Percentiles rank a stretch among this genome's conserved stretches.
These are phyloP conservation scores for Wallacemonas collosoma DNA, from an alignment of 208 protist genomes.

Conservation along the genomic window DNA sequence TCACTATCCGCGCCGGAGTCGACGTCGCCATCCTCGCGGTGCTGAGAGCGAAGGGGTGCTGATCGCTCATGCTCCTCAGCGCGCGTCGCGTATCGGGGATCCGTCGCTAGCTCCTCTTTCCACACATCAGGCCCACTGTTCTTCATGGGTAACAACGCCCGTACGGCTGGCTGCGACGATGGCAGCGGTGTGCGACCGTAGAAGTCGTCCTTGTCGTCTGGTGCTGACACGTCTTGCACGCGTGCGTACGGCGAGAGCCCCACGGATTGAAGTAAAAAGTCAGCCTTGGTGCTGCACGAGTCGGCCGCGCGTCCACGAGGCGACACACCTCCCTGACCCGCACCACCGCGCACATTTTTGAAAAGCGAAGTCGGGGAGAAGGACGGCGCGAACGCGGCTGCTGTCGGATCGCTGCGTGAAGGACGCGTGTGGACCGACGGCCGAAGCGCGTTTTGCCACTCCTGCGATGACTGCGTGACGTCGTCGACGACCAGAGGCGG, in stretches of 20 bases:
- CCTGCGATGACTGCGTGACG: conserved; percentile 33
- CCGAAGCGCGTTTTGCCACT: conserved; percentile 49
- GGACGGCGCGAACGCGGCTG: too few species aligned
- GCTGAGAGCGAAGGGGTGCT: too few species aligned
- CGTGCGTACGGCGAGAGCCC: conserved; percentile 18
- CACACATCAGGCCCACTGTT: conserved; percentile 3
- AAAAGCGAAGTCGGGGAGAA: too few species aligned
- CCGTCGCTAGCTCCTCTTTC: conserved; percentile 2
- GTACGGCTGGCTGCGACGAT: background rate
- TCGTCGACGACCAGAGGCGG: conserved; percentile 37
- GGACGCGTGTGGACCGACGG: background rate
- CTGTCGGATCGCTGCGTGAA: too few species aligned
- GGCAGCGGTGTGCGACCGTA: background rate
- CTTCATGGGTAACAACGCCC: conserved; percentile 8
- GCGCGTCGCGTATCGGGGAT: background rate
- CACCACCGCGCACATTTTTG: background rate
- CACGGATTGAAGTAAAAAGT: conserved; percentile 5
- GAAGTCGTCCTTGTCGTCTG: background rate
- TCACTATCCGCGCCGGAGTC: background rate
- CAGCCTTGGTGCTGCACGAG: background rate
- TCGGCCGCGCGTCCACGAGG: background rate
- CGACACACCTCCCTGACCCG: background rate
- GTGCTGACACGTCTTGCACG: background rate
- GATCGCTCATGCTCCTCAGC: background rate
- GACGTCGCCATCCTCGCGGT: background rate